Evolutionary conservation across 2,329 filamentous ascomycete species (phyloP).

Genomic region (Tolypocladium endophyticum): DNA sequence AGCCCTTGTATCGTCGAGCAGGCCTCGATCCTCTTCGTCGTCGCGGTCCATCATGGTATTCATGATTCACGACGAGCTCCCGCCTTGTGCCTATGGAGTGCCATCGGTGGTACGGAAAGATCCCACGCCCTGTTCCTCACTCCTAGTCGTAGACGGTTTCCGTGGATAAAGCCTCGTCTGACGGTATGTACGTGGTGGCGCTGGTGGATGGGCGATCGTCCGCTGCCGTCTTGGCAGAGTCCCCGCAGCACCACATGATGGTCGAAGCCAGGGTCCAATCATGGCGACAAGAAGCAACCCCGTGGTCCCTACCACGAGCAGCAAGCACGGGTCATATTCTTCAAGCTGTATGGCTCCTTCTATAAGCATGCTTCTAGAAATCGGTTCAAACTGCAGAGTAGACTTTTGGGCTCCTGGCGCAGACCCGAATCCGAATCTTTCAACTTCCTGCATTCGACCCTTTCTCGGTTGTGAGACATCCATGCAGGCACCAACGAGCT

Average conservation of each 20-base stretch:
- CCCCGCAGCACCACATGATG: not conserved
- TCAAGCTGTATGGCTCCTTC: not conserved
- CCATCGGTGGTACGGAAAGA: not conserved
- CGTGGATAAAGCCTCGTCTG: not conserved
- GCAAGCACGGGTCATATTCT: not conserved
- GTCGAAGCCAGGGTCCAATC: not conserved
- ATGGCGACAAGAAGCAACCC: not conserved
- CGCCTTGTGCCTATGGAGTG: not conserved
- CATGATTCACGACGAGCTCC: not conserved
- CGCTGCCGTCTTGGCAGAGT: too few species aligned
- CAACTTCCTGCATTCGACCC: too few species aligned
- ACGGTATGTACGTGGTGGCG: not conserved
- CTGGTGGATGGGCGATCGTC: not conserved
- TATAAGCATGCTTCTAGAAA: not conserved
- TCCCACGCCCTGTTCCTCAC: not conserved
- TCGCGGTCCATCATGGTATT: not conserved
- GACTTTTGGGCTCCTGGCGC: not conserved
- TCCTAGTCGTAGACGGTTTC: not conserved
- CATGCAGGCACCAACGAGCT: not conserved
- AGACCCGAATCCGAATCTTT: too few species aligned
- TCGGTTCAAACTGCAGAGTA: not conserved
- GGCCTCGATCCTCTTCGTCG: conserved; percentile 1
- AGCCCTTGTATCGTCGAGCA: not conserved
- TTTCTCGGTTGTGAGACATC: too few species aligned
- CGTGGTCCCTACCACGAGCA: not conserved